These are phyloP conservation scores for Fusarium sp. DNA, from an alignment of 2,329 filamentous ascomycete genomes.

Conservation along the genomic window DNA sequence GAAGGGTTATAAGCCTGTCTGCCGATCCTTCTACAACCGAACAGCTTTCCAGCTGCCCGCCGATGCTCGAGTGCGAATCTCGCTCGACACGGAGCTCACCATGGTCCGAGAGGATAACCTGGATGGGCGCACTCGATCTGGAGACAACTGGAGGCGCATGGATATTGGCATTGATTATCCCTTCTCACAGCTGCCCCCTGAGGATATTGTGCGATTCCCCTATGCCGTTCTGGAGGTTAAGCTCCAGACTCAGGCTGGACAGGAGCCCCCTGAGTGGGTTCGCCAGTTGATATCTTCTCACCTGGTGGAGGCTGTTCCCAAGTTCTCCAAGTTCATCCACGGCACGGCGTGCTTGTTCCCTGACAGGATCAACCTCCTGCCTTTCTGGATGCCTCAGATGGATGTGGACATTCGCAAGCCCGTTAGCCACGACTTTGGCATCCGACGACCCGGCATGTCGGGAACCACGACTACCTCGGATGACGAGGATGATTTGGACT, in stretches of 20 bases:
- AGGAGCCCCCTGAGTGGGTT: conserved; percentile 97
- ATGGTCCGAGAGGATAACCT: conserved; percentile 97
- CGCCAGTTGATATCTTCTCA: conserved; percentile 92
- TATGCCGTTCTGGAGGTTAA: conserved; percentile 98
- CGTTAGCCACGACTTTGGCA: conserved; percentile 87
- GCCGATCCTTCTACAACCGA: conserved; percentile 96
- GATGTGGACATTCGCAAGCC: conserved; percentile 97
- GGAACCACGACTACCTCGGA: conserved; percentile 82
- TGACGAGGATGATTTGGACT: conserved; percentile 76
- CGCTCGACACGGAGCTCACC: conserved; percentile 93
- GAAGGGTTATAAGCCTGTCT: conserved; percentile 87
- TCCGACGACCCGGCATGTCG: conserved; percentile 80
- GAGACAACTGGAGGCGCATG: conserved; percentile 94
- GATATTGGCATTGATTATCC: conserved; percentile 98
- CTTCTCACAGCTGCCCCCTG: conserved; percentile 86
- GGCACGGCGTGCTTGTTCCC: conserved; percentile 91
- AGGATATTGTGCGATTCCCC: conserved; percentile 90
- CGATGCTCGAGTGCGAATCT: conserved; percentile 95
- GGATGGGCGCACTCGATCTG: conserved; percentile 79
- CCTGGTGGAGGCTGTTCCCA: conserved; percentile 97
- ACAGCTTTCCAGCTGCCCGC: conserved; percentile 98
- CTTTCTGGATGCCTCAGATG: conserved; percentile 99
- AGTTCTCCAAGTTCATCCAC: conserved; percentile 99
- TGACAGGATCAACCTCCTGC: conserved; percentile 85
- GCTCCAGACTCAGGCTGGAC: conserved; percentile 93